Base-by-base conservation (phyloP, 768 basidiomycete genomes). In the Termitomyces heimii region DNA sequence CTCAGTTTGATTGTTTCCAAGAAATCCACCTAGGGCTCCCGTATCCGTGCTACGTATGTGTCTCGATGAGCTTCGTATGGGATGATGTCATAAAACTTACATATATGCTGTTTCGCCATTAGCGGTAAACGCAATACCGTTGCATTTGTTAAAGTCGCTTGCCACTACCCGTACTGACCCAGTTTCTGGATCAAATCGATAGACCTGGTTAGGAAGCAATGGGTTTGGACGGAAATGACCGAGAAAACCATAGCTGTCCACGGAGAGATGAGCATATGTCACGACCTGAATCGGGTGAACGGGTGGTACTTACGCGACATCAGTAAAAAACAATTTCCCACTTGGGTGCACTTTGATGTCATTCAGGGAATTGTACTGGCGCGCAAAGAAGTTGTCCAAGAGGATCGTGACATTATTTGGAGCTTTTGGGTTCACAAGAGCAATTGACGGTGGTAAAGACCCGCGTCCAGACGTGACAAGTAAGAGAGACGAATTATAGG, bases 321-420 rank as follows among this genome's bases (percentile, higher is more conserved):
- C 89, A 0, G 89, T 92, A 70, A 92, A 90, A 71, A 87, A 90
- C 2, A 92, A 62, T 39, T 81, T 81, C 37, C 83, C 83, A 59
- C 79, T 86, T 1, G 86, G 88, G 53, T 89, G 84, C 3, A 90
- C 73, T 63, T 88, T 90, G 57, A 87, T 76, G 61, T 94, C 90
- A 67, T 92, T 89, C 50, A 92, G 67, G 1, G 89, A 89, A 70
- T 88, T 91, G 72, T 91, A 93, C 61, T 90, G 89, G 3, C 88
- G 75, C 2, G 89, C 89, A 63, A 82, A 88, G 70, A 79, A 89
- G 71, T 91, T 92, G 70, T 92, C 87, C 58, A 92, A 68, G 16
- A 92, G 68, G 31, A 88, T 78, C 0, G 86, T 90, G 4, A 79
- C 71, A 55, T 90, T 87, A 70, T 84, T 76, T 0, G 89, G 89